Percentiles rank a stretch among this genome's conserved stretches.
Evolutionary conservation across 2,329 filamentous ascomycete species (phyloP).

Genomic region (Pseudopyricularia cyperi): DNA sequence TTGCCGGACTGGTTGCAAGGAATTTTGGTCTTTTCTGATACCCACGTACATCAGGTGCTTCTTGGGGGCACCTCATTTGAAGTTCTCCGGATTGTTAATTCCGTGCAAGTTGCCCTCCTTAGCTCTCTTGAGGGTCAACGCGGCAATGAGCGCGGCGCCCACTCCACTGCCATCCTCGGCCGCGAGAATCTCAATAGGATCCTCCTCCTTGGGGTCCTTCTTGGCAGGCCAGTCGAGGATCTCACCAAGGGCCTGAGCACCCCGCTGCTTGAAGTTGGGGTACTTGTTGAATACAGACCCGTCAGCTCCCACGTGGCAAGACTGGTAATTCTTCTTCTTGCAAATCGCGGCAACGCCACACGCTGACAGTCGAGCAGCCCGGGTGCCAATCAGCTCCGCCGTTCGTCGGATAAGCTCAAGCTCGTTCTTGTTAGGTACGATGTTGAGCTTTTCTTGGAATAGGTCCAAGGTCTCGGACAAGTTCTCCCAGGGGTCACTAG

Average conservation of each 20-base stretch:
- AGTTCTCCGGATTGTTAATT: slow-evolving; percentile 53
- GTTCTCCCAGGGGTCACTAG: slow-evolving; percentile 86
- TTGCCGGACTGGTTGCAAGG: not conserved
- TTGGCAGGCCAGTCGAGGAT: slow-evolving; percentile 88
- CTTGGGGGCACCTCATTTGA: slow-evolving; percentile 19
- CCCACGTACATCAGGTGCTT: not conserved
- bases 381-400: slow-evolving; percentile 87
- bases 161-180: slow-evolving; percentile 96
- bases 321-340: slow-evolving; percentile 84
- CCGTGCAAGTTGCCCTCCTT: slow-evolving; percentile 49
- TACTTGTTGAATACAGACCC: slow-evolving; percentile 99
- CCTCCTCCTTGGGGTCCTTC: slow-evolving; percentile 55
- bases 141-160: slow-evolving; percentile 88
- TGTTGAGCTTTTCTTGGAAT: slow-evolving; percentile 62
- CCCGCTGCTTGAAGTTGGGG: slow-evolving; percentile 90
- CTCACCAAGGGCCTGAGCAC: slow-evolving; percentile 79
- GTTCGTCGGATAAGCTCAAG: slow-evolving; percentile 80
- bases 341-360: slow-evolving; percentile 94
- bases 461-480: slow-evolving; percentile 76
- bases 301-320: slow-evolving; percentile 90
- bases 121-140: slow-evolving; percentile 51
- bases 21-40: not conserved
- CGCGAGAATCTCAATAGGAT: slow-evolving; percentile 75
- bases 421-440: slow-evolving; percentile 62
- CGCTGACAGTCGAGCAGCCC: slow-evolving; percentile 81